Evolutionary conservation across 116 monocot genomes (phyloP), one percentile per base, ranked within the genome.

Genomic region (Dioscorea cayenensis): DNA sequence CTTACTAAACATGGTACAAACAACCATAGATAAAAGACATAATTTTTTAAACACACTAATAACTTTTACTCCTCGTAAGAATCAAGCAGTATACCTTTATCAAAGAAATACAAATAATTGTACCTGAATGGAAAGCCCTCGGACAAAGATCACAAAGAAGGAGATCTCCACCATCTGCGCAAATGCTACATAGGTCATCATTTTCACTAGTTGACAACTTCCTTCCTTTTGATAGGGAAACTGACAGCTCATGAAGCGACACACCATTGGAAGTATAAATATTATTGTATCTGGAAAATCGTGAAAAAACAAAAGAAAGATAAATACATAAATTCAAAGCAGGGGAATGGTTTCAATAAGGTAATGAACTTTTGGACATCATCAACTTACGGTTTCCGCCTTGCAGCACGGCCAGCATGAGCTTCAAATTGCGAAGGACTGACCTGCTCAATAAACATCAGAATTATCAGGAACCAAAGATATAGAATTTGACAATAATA

Each of bases 361-460:
- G 17, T 60, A 36, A 7, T 20, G 29, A 3, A 71, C 2, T 21
- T 28, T 51, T 36, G 17, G 4, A 11, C 8, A 13, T 21, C 70
- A 72, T 11, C 37, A 78, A 84, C 94, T 82, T 65, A 99, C 94
- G 99, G 99, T 80, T 99, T 99, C 32, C 85, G 84, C 9, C 94
- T 72, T 77, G 83, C 55, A 66, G 94, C 83, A 63, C 78, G 87
- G 72, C 99, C 99, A 72, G 99, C 99, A 84, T 99, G 99, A 77
- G 99, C 87, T 89, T 99, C 99, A 87, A 99, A 99, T 64, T 85
- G 89, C 9, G 99, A 99, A 60, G 99, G 99, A 71, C 94, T 99
- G 14, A 99, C 76, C 99, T 99, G 84, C 51, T 71, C 65, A 70
- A 73, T 60, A 23, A 67, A 17, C 27, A 63, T 25, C 38, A 43